Evolutionary conservation across 2,329 filamentous ascomycete species (phyloP), one percentile per base, ranked within the genome.

Genomic region (Fusarium heterosporum): DNA sequence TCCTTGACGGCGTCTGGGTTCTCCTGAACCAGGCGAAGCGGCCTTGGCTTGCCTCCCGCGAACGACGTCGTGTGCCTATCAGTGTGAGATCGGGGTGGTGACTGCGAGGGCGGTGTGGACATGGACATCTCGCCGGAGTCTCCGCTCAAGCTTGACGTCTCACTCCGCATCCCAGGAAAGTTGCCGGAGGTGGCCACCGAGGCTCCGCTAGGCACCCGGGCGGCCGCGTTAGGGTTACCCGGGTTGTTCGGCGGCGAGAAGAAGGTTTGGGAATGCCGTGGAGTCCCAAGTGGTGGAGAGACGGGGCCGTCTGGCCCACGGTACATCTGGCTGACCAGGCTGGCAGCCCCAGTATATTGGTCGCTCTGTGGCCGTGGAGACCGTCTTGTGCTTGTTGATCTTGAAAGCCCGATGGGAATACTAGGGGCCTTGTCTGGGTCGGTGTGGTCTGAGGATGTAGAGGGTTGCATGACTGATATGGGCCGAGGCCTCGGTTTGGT

Each of bases 251-350:
- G 81, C 70, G 80, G 78, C 14, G 79, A 79, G 78, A 91, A 91
- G 79, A 91, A 91, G 30, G 87, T 88, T 73, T 87, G 83, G 64
- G 87, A 86, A 75, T 86, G 81, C 63, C 89, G 80, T 71, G 88
- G 80, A 77, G 88, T 82, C 69, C 81, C 81, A 26, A 89, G 79
- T 5, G 85, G 81, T 42, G 87, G 84, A 22, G 89, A 90, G 41
- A 86, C 82, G 10, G 88, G 85, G 6, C 87, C 85, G 22, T 90
- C 86, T 11, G 89, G 86, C 14, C 90, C 90, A 73, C 90, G 90
- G 81, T 96, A 96, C 91, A 97, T 97, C 78, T 94, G 93, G 72
- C 92, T 93, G 47, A 97, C 90, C 29, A 97, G 87, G 61, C 85
- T 88, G 9, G 92, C 91, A 17, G 89, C 89, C 42, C 80, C 80